A percentile compares a stretch with the other conserved stretches of the same genome.
phyloP scores from a whole-genome alignment of 257 asterid species.

The Solanum tarijense region DNA sequence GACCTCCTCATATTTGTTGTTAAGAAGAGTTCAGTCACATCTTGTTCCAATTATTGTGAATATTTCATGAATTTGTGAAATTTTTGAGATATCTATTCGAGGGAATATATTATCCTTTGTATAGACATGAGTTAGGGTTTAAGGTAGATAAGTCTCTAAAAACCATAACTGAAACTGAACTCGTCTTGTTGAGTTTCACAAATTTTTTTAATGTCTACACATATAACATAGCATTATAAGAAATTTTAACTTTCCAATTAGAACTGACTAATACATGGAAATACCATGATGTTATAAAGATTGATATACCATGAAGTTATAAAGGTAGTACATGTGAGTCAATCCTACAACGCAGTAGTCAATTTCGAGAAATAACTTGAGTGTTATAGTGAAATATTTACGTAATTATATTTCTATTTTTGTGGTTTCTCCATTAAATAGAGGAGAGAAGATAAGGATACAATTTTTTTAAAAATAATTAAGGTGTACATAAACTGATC shows the following conservation, averaged over 20 bases:
- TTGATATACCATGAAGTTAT: background rate
- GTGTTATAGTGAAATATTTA: background rate
- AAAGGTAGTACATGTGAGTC: background rate
- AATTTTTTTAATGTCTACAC: background rate
- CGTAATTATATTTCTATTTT: background rate
- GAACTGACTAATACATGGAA: background rate
- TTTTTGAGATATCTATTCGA: background rate
- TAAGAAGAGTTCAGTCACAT: background rate
- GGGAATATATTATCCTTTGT: no score
- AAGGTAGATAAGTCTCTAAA: background rate
- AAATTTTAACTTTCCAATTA: background rate
- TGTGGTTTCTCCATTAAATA: background rate
- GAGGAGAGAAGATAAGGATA: background rate
- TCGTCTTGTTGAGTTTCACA: background rate
- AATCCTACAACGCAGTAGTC: background rate
- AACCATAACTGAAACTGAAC: background rate
- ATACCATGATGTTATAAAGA: background rate
- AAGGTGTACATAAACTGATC: accelerated
- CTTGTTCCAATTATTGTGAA: background rate
- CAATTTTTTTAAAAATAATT: no score
- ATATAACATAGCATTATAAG: background rate
- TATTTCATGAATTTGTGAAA: background rate
- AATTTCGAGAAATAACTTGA: background rate
- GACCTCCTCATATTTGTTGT: background rate
- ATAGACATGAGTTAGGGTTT: background rate